Base-by-base conservation (phyloP, 1,139 yeast species). In the Meyerozyma athensensis region DNA sequence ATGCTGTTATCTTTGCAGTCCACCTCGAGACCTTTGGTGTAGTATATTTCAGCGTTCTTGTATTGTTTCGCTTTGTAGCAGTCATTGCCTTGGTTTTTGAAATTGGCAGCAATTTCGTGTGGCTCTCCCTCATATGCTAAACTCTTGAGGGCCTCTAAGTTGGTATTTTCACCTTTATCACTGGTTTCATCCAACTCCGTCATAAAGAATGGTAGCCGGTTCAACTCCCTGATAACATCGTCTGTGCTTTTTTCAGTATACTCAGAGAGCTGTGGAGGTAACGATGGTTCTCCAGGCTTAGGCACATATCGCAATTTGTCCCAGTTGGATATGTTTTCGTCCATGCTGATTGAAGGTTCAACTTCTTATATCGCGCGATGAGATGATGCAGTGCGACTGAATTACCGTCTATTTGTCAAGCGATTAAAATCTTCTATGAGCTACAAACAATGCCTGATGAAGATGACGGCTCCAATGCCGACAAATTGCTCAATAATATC, bases 81-180 rank as follows among this genome's bases (percentile, higher is more conserved):
- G 17, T 87, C 97, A 54, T 94, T 92, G 8, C 98, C 99, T 56
- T 92, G 97, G 45, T 77, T 81, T 48, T 89, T 89, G 67, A 90
- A 92, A 53, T 89, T 89, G 21, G 77, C 73, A 2, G 97, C 97
- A 34, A 90, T 68, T 53, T 92, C 98, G 50, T 84, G 80, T 0
- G 97, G 97, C 44, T 87, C 96, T 24, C 98, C 98, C 36, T 92
- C 98, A 54, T 86, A 90, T 0, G 95, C 97, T 52, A 94, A 68
- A 9, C 96, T 92, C 54, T 81, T 82, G 44, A 92, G 71, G 0
- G 98, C 98, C 54, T 92, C 97, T 17, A 94, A 63, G 38, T 78
- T 81, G 5, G 71, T 55, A 52, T 86, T 87, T 34, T 79, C 84
- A 24, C 84, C 86, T 7, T 78, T 84, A 7, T 86, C 92, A 52